A percentile compares a stretch with the other conserved stretches of the same genome.
Conservation (phyloP, 805 yeast species). For the Saccharomyces paradoxus region DNA sequence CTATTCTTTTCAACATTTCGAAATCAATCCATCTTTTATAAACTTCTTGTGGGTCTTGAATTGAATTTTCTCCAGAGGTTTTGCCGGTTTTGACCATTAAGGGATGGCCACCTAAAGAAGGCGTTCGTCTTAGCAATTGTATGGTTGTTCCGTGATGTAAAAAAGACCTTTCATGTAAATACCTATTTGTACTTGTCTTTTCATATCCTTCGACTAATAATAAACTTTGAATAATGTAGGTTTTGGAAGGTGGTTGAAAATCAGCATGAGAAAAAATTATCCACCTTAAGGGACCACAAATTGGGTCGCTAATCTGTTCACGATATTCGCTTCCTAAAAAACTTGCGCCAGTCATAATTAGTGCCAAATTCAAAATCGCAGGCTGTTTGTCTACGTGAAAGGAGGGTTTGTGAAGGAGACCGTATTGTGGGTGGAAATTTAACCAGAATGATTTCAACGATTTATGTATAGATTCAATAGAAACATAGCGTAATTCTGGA, state of each 20-base stretch:
- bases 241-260: conserved; percentile 66
- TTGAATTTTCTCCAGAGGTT: conserved; percentile 12
- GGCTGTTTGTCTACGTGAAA: conserved; percentile 45
- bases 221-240: conserved; percentile 72
- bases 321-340: conserved; percentile 28
- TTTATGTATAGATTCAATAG: conserved; percentile 10
- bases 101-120: conserved; percentile 69
- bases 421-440: conserved; percentile 47
- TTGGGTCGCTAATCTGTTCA: conserved; percentile 25
- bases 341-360: conserved; percentile 51
- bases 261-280: conserved; percentile 60
- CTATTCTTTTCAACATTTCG: conserved; percentile 69
- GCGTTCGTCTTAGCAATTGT: conserved; percentile 67
- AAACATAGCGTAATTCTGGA: conserved; percentile 16
- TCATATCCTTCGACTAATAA: conserved; percentile 72
- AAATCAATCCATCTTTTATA: conserved; percentile 60
- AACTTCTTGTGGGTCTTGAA: conserved; percentile 27
- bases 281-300: conserved; percentile 52
- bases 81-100: conserved; percentile 26
- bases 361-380: conserved; percentile 44
- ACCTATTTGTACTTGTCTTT: conserved; percentile 59
- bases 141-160: conserved; percentile 82
- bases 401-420: conserved; percentile 39
- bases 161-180: conserved; percentile 73
- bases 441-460: conserved; percentile 40